These are phyloP conservation scores for Prosopis cineraria DNA, from an alignment of 306 rosid genomes.

Conservation along the genomic window DNA sequence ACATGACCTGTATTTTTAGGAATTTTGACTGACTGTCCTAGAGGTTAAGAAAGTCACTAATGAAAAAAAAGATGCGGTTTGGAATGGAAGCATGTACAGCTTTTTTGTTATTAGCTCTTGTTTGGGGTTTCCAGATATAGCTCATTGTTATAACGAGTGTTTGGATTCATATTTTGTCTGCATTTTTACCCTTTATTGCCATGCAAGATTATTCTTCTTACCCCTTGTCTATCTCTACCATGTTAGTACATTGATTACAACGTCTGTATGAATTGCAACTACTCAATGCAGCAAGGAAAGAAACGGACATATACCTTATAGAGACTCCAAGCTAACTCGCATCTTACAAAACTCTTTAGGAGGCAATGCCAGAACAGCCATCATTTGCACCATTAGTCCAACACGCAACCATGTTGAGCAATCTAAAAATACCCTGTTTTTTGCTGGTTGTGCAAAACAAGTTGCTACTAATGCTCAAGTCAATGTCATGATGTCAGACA, in stretches of 20 bases:
- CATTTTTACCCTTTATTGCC: not conserved
- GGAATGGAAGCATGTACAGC: conserved; percentile 6
- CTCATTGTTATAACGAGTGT: not conserved
- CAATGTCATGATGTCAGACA: conserved; percentile 77
- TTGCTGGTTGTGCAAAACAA: conserved; percentile 87
- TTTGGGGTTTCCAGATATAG: not conserved
- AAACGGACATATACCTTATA: conserved; percentile 80
- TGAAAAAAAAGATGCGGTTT: conserved; percentile 22
- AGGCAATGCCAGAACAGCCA: conserved; percentile 92
- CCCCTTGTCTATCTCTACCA: conserved; percentile 18
- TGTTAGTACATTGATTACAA: conserved; percentile 5
- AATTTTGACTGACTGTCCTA: not conserved
- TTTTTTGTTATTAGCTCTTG: not conserved
- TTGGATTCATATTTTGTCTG: not conserved
- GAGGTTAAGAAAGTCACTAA: not conserved
- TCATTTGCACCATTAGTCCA: conserved; percentile 91
- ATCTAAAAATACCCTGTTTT: conserved; percentile 84
- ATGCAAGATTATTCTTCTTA: conserved; percentile 10
- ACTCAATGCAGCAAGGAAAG: conserved; percentile 74
- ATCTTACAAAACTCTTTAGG: conserved; percentile 90
- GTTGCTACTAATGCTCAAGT: conserved; percentile 86
- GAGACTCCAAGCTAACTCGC: conserved; percentile 95
- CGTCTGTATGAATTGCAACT: conserved; percentile 13
- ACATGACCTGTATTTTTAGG: not conserved
- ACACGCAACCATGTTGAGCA: conserved; percentile 81